phyloP scores from a whole-genome alignment of 2,329 filamentous ascomycete genomes.

The Aspergillus transmontanensis region DNA sequence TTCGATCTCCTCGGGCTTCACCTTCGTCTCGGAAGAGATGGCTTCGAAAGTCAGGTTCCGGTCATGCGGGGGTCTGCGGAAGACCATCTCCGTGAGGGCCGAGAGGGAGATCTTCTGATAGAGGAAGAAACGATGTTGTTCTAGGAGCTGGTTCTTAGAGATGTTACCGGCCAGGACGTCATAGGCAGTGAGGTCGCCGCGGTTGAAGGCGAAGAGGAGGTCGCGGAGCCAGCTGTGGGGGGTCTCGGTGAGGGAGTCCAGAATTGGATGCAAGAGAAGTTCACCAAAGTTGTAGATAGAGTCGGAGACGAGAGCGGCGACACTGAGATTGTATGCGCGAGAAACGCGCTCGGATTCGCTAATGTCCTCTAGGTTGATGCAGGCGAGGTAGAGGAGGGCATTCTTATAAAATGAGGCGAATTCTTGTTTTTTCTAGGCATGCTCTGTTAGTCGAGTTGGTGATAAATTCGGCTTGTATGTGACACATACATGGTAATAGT shows the following conservation, averaged over 20 bases:
- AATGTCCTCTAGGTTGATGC: constrained; percentile 80
- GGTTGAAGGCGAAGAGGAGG: constrained; percentile 96
- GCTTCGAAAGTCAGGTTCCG: constrained; percentile 89
- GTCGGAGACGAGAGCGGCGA: constrained; percentile 89
- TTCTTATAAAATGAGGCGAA: constrained; percentile 98
- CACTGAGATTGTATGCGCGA: constrained; percentile 88
- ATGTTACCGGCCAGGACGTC: constrained; percentile 82
- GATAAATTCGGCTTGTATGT: not conserved
- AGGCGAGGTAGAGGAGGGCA: constrained; percentile 94
- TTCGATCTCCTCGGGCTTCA: constrained; percentile 88
- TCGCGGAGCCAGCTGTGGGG: constrained; percentile 87
- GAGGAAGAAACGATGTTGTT: constrained; percentile 78
- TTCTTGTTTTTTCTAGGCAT: constrained; percentile 70
- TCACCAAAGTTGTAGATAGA: constrained; percentile 99
- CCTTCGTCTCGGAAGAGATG: constrained; percentile 90
- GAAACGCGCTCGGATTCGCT: constrained; percentile 73
- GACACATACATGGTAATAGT: constrained; percentile 77
- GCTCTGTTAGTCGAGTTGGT: constrained; percentile 10
- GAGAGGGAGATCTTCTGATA: constrained; percentile 98
- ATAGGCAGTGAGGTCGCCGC: constrained; percentile 86
- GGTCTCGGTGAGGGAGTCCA: constrained; percentile 77
- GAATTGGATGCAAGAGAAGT: constrained; percentile 93
- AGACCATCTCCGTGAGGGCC: constrained; percentile 92
- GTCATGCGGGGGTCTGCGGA: constrained; percentile 92
- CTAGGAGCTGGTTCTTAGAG: constrained; percentile 74